These are phyloP conservation scores for Oryza nivara DNA, from an alignment of 176 grass and related monocot species.

Conservation along the genomic window DNA sequence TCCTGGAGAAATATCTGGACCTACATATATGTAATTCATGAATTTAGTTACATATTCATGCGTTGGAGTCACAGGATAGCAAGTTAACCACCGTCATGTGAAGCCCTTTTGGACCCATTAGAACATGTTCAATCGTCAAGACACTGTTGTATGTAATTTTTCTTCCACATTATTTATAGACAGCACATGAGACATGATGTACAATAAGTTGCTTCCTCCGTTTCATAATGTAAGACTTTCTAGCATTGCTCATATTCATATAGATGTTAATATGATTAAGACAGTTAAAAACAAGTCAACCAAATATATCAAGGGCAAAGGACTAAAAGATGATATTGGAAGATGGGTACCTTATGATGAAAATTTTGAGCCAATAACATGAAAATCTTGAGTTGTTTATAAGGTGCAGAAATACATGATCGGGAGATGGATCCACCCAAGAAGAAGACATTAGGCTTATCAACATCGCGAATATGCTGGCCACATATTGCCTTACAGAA, in stretches of 20 bases:
- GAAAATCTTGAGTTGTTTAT: conserved; percentile 55
- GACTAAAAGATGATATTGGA: conserved; percentile 9
- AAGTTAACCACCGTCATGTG: neutral
- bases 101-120: neutral
- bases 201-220: too few relatives aligned
- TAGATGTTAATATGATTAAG: neutral
- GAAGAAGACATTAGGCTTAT: conserved; percentile 71
- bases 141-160: too few relatives aligned
- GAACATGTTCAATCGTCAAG: too few relatives aligned
- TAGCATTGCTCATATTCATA: too few relatives aligned
- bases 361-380: conserved; percentile 59
- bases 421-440: conserved; percentile 74
- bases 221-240: too few relatives aligned
- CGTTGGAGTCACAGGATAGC: neutral
- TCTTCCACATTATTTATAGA: too few relatives aligned
- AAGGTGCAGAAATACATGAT: conserved; percentile 58
- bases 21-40: conserved; percentile 34
- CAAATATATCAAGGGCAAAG: neutral
- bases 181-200: too few relatives aligned
- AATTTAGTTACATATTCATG: conserved; percentile 21
- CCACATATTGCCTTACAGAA: conserved; percentile 58
- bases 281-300: neutral
- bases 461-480: conserved; percentile 40
- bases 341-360: conserved; percentile 59
- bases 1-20: conserved; percentile 47